A percentile compares a stretch with the other conserved stretches of the same genome.
Conservation (phyloP, 345 rosid species). For the Sonneratia alba region DNA sequence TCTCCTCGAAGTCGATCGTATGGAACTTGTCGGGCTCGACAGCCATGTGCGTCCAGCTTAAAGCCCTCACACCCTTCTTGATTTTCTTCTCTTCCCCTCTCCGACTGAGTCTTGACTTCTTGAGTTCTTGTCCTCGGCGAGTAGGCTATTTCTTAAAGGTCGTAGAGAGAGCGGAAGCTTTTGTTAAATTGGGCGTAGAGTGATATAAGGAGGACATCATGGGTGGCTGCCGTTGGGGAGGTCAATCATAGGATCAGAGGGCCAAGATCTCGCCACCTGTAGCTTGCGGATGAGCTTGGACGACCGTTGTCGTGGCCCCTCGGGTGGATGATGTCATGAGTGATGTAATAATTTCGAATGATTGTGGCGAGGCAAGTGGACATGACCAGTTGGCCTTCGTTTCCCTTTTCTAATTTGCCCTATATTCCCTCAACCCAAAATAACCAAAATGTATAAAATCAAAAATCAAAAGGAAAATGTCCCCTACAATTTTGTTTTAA, state of each 20-base stretch:
- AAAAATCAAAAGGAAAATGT: too few relatives aligned
- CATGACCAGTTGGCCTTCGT: too few relatives aligned
- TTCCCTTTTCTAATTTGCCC: too few relatives aligned
- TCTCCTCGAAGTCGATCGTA: conserved; percentile 76
- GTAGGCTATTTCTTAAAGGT: not conserved
- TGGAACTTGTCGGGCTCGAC: conserved; percentile 14
- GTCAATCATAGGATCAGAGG: conserved; percentile 16
- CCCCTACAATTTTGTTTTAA: too few relatives aligned
- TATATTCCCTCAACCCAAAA: too few relatives aligned
- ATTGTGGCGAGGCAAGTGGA: too few relatives aligned
- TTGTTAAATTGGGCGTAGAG: conserved; percentile 8
- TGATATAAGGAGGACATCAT: conserved; percentile 12
- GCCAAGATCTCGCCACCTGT: conserved; percentile 41
- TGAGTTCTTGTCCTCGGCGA: not conserved
- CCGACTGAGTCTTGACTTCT: not conserved
- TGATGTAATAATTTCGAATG: too few relatives aligned
- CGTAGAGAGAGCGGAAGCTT: not conserved
- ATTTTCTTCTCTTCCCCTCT: conserved; percentile 2
- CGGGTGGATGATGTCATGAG: conserved; percentile 41
- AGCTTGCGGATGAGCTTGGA: conserved; percentile 17
- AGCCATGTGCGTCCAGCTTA: conserved; percentile 10
- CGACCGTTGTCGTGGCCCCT: conserved; percentile 24
- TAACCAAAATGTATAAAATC: too few relatives aligned
- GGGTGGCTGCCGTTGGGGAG: conserved; percentile 5
- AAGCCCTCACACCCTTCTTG: conserved; percentile 5